These are phyloP conservation scores for Claviceps humidiphila DNA, from an alignment of 2,329 filamentous ascomycete genomes.

Conservation along the genomic window DNA sequence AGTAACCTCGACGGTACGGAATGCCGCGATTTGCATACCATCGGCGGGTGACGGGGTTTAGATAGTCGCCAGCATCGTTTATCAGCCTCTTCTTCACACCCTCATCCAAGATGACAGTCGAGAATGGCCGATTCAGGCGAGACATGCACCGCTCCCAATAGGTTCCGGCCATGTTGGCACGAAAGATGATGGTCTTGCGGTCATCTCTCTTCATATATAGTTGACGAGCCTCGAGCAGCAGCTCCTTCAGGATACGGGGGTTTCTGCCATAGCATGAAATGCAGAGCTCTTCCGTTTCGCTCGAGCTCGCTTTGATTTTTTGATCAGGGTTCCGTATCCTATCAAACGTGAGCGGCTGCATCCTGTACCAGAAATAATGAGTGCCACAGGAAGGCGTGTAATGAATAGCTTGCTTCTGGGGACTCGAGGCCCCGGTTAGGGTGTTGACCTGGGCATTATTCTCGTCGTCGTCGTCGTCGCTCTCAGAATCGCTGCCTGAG, in stretches of 20 bases:
- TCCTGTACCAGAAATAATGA: slow-evolving; percentile 56
- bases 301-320: slow-evolving; percentile 22
- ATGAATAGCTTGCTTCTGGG: slow-evolving; percentile 33
- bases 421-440: slow-evolving; percentile 10
- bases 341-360: slow-evolving; percentile 43
- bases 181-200: slow-evolving; percentile 52
- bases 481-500: slow-evolving; percentile 21
- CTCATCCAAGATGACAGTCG: slow-evolving; percentile 52
- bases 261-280: slow-evolving; percentile 49
- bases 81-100: slow-evolving; percentile 45
- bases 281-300: slow-evolving; percentile 44
- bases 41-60: slow-evolving; percentile 47
- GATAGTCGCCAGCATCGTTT: slow-evolving; percentile 48
- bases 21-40: slow-evolving; percentile 81
- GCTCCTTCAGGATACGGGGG: slow-evolving; percentile 46
- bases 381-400: slow-evolving; percentile 57
- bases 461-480: slow-evolving; percentile 29
- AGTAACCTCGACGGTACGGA: slow-evolving; percentile 72
- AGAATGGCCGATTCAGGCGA: slow-evolving; percentile 45
- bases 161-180: slow-evolving; percentile 36
- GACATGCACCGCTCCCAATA: slow-evolving; percentile 51
- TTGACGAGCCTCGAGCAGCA: slow-evolving; percentile 44
- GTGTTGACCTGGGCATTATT: slow-evolving; percentile 17
- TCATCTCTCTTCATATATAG: slow-evolving; percentile 44
- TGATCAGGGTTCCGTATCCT: slow-evolving; percentile 36